Conservation (phyloP, 1,284 basidiomycete species). For the Porodaedalea pini region DNA sequence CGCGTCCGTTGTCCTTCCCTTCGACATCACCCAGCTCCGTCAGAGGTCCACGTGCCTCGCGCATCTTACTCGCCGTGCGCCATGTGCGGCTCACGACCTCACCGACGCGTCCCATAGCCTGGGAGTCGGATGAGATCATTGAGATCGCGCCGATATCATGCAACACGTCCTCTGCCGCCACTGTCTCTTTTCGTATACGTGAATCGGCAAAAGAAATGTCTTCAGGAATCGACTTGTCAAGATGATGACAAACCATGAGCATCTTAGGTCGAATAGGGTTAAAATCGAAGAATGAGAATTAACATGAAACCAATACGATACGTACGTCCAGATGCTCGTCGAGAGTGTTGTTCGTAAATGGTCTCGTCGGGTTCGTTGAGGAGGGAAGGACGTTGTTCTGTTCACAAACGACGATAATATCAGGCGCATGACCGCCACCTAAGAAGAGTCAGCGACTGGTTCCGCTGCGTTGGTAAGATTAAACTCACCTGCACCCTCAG, state of each 20-base stretch:
- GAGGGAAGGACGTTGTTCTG: conserved; percentile 91
- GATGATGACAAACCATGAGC: conserved; percentile 96
- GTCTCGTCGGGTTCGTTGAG: conserved; percentile 96
- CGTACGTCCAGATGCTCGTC: conserved; percentile 96
- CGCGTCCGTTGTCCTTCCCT: conserved; percentile 86
- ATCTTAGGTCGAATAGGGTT: conserved; percentile 53
- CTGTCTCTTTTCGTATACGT: conserved; percentile 93
- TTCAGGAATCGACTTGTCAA: conserved; percentile 86
- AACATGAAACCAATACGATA: conserved; percentile 5
- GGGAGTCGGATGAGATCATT: conserved; percentile 94
- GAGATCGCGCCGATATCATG: conserved; percentile 94
- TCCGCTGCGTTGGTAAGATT: conserved; percentile 3
- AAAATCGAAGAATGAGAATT: background rate
- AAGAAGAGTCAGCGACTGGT: background rate
- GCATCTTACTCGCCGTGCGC: conserved; percentile 97
- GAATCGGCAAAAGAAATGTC: conserved; percentile 97
- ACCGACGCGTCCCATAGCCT: conserved; percentile 97
- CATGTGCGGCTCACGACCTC: conserved; percentile 94
- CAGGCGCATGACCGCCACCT: conserved; percentile 96
- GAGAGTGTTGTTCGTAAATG: conserved; percentile 88
- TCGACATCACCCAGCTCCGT: conserved; percentile 57
- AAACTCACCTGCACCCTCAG: conserved; percentile 82
- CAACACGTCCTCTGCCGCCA: conserved; percentile 96
- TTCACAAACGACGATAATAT: conserved; percentile 95
- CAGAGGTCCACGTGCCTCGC: conserved; percentile 72